A percentile compares a stretch with the other conserved stretches of the same genome.
Evolutionary conservation across 2,329 filamentous ascomycete species (phyloP).

Genomic region (Fusarium brachygibbosum): DNA sequence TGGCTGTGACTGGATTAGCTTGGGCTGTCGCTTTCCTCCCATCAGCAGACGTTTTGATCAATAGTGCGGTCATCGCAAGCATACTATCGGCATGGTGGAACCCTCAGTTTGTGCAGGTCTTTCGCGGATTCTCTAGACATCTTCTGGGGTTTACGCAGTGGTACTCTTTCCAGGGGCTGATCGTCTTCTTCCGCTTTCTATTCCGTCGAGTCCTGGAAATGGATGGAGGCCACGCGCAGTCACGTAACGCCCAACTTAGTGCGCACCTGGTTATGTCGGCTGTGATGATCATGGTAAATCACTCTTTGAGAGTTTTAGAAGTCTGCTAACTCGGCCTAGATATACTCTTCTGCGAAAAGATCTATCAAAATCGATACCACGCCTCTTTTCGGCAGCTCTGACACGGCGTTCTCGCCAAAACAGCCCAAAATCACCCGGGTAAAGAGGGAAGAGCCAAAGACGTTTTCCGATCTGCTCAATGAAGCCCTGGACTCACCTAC

Average conservation of each 20-base stretch:
- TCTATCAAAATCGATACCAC: conserved; percentile 69
- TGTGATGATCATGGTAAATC: conserved; percentile 67
- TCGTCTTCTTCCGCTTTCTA: conserved; percentile 67
- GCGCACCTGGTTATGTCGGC: conserved; percentile 69
- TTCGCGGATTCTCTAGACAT: conserved; percentile 70
- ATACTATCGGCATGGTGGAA: conserved; percentile 76
- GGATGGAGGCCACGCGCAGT: conserved; percentile 55
- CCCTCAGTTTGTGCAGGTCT: conserved; percentile 71
- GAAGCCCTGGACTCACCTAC: conserved; percentile 52
- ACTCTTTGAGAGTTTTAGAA: fast-evolving
- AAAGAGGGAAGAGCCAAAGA: conserved; percentile 55
- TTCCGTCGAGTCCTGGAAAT: conserved; percentile 61
- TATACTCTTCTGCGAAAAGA: conserved; percentile 60
- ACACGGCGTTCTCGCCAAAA: conserved; percentile 45
- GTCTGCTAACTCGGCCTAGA: conserved; percentile 53
- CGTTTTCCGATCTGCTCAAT: conserved; percentile 59
- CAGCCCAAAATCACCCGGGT: conserved; percentile 38
- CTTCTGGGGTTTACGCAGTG: conserved; percentile 73
- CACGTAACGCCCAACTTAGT: conserved; percentile 59
- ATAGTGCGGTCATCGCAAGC: conserved; percentile 63
- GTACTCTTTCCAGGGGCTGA: conserved; percentile 74
- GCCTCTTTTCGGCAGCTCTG: conserved; percentile 62
- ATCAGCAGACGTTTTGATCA: conserved; percentile 57
- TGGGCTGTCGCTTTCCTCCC: conserved; percentile 55
- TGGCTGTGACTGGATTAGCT: conserved; percentile 32